These are phyloP conservation scores for Vachellia collinsii DNA, from an alignment of 306 rosid species.

Conservation along the genomic window DNA sequence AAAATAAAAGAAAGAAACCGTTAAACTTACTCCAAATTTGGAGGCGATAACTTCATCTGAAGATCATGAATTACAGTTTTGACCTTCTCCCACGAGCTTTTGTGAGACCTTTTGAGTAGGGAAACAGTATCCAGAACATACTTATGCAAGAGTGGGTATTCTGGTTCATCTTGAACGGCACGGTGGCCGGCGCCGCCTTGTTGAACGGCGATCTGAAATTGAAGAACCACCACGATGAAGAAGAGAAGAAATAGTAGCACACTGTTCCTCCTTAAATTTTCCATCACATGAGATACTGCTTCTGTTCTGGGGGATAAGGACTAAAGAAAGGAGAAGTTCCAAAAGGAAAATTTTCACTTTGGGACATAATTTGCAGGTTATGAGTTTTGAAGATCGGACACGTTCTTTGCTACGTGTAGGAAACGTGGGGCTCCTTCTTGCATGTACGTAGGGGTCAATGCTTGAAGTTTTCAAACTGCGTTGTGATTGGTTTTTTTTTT, in stretches of 20 bases:
- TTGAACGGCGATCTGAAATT: slow-evolving; percentile 43
- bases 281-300: slow-evolving; percentile 38
- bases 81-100: slow-evolving; percentile 56
- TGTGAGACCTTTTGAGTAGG: slow-evolving; percentile 52
- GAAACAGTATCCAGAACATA: slow-evolving; percentile 46
- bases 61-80: slow-evolving; percentile 49
- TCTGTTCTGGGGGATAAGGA: not conserved
- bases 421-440: slow-evolving; percentile 51
- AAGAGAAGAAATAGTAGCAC: slow-evolving; percentile 44
- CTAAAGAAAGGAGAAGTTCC: not conserved
- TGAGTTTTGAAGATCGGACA: slow-evolving; percentile 22
- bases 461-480: slow-evolving; percentile 58
- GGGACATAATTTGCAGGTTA: not conserved
- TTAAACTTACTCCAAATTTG: slow-evolving; percentile 59
- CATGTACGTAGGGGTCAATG: slow-evolving; percentile 38
- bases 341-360: not conserved
- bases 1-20: too few relatives aligned
- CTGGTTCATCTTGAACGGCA: slow-evolving; percentile 37
- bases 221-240: slow-evolving; percentile 39
- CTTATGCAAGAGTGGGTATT: slow-evolving; percentile 42
- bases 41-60: slow-evolving; percentile 60
- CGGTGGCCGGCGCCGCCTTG: slow-evolving; percentile 44
- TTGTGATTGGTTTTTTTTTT: not conserved
- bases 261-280: slow-evolving; percentile 46
- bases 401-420: slow-evolving; percentile 18